phyloP scores from a whole-genome alignment of 1,284 basidiomycete genomes.

The Ceratobasidium sp. region DNA sequence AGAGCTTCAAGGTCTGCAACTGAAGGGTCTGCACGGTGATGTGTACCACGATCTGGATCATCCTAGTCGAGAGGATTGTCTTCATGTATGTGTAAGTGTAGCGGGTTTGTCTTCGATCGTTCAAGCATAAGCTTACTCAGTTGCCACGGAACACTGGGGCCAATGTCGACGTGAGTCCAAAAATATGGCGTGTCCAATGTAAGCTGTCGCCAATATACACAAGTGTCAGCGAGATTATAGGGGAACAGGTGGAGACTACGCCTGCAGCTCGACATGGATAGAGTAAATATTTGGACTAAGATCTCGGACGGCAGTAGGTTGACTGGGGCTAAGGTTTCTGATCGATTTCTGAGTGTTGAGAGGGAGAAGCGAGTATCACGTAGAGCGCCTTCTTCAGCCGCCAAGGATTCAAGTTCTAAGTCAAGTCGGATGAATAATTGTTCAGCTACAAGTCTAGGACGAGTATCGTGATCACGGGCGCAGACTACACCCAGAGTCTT shows the following conservation, averaged over 20 bases:
- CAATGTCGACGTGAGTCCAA: not conserved
- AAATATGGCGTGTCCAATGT: not conserved
- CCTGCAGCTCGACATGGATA: not conserved
- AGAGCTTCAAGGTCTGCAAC: not conserved
- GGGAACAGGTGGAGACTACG: not conserved
- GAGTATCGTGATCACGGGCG: no score
- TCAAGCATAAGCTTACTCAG: not conserved
- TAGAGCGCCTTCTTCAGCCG: not conserved
- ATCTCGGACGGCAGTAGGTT: not conserved
- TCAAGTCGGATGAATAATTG: no score
- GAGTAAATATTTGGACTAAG: not conserved
- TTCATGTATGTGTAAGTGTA: not conserved
- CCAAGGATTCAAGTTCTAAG: no score
- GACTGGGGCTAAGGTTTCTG: not conserved
- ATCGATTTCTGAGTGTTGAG: not conserved
- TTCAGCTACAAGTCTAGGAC: no score
- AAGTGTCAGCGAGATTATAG: not conserved
- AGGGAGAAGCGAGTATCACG: not conserved
- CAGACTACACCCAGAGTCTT: no score
- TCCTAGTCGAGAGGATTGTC: no score
- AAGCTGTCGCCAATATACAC: not conserved
- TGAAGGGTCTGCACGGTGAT: not conserved
- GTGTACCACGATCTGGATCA: no score
- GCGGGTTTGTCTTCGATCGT: not conserved
- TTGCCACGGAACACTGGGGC: not conserved